A percentile compares a stretch with the other conserved stretches of the same genome.
phyloP scores from a whole-genome alignment of 805 yeast genomes.

The Metschnikowia continentalis region DNA sequence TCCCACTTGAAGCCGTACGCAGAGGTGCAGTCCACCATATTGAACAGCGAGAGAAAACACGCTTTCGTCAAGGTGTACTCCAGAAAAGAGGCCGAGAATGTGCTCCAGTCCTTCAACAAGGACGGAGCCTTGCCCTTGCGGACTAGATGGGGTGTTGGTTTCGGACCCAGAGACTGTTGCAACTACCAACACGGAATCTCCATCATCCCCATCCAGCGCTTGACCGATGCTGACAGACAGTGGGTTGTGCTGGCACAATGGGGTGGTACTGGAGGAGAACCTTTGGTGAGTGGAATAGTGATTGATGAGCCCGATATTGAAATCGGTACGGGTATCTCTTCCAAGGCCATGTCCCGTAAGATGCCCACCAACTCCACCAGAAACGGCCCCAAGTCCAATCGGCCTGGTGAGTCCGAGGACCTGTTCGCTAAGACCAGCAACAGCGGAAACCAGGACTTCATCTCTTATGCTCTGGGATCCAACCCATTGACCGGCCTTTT shows the following conservation, averaged over 20 bases:
- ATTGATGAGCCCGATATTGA: conserved; percentile 98
- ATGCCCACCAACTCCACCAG: conserved; percentile 89
- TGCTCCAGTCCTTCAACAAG: conserved; percentile 66
- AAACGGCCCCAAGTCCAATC: conserved; percentile 79
- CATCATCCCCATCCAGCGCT: conserved; percentile 77
- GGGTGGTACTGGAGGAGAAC: conserved; percentile 95
- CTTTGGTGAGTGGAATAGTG: conserved; percentile 71
- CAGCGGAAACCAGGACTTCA: conserved; percentile 35
- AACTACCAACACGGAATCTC: conserved; percentile 90
- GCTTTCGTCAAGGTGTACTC: conserved; percentile 95
- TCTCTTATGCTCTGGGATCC: conserved; percentile 29
- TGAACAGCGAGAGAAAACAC: conserved; percentile 86
- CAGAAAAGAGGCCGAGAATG: conserved; percentile 85
- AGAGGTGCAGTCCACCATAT: conserved; percentile 84
- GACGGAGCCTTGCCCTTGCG: conserved; percentile 64
- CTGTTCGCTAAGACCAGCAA: conserved; percentile 35
- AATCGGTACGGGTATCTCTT: conserved; percentile 89
- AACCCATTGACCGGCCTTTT: conserved; percentile 52
- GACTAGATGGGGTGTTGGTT: conserved; percentile 98
- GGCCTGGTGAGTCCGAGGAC: conserved; percentile 53
- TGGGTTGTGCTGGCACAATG: conserved; percentile 91
- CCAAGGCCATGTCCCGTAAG: conserved; percentile 85
- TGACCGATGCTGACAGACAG: conserved; percentile 89
- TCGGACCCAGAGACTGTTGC: conserved; percentile 97
- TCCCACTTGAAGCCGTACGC: conserved; percentile 77